Conservation (phyloP, 345 rosid species). For the Hypericum perforatum region DNA sequence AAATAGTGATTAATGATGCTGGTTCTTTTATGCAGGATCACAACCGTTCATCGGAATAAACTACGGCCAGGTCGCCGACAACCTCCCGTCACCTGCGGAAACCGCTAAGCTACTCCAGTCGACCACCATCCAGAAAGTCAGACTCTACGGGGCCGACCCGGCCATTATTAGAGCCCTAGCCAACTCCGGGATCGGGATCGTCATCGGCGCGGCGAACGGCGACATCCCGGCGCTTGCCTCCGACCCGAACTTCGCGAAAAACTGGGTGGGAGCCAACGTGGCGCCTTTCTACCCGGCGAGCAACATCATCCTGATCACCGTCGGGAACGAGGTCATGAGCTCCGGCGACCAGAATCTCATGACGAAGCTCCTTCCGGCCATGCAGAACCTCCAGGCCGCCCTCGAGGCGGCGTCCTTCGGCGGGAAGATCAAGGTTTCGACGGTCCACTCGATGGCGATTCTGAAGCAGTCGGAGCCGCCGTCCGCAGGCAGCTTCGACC, state of each 20-base stretch:
- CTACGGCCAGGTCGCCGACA: conserved; percentile 74
- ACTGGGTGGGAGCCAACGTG: conserved; percentile 61
- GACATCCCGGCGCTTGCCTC: conserved; percentile 70
- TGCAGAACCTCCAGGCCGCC: conserved; percentile 73
- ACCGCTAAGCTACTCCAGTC: conserved; percentile 75
- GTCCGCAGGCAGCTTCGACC: conserved; percentile 54
- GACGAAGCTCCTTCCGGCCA: conserved; percentile 75
- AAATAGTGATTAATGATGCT: background rate
- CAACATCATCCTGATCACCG: conserved; percentile 61
- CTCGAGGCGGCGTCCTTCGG: conserved; percentile 56
- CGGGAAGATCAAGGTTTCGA: conserved; percentile 73
- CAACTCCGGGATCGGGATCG: conserved; percentile 66
- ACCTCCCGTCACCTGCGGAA: conserved; percentile 61
- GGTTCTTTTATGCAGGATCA: conserved; percentile 30
- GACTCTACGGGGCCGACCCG: conserved; percentile 70
- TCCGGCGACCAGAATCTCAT: conserved; percentile 59
- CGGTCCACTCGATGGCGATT: conserved; percentile 84
- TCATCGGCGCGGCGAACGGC: conserved; percentile 55
- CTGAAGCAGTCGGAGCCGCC: conserved; percentile 76
- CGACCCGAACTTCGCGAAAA: conserved; percentile 50
- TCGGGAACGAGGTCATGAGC: conserved; percentile 64
- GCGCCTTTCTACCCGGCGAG: conserved; percentile 69
- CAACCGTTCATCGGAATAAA: conserved; percentile 77
- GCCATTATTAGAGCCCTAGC: conserved; percentile 62
- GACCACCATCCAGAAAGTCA: conserved; percentile 58